phyloP scores from a whole-genome alignment of 1,284 basidiomycete genomes.

The Volvariella surrecta region DNA sequence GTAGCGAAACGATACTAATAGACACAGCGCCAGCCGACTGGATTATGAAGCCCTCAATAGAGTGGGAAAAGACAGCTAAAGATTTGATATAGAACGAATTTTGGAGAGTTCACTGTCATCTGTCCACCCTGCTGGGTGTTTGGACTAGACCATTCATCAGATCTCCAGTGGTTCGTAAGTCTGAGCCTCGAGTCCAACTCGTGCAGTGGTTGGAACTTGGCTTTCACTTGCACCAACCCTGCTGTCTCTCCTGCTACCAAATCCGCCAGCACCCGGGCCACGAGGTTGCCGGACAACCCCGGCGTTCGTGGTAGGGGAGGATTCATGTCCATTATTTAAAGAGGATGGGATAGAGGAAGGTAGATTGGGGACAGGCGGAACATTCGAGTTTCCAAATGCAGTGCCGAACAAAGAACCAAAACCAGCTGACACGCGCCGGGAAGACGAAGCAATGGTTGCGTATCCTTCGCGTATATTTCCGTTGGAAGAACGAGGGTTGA shows the following conservation, averaged over 20 bases:
- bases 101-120: too few species aligned
- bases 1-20: not conserved
- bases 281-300: constrained; percentile 75
- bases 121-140: constrained; percentile 36
- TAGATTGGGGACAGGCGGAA: constrained; percentile 74
- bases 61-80: not conserved
- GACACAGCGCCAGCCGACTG: not conserved
- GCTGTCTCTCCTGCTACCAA: constrained; percentile 51
- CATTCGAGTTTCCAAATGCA: constrained; percentile 28
- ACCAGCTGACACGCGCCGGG: constrained; percentile 57
- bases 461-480: constrained; percentile 89
- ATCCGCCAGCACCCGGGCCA: constrained; percentile 66
- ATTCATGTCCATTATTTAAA: constrained; percentile 38
- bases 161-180: constrained; percentile 80
- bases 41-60: not conserved
- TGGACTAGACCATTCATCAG: constrained; percentile 37
- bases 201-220: constrained; percentile 16
- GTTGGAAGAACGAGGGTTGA: constrained; percentile 79
- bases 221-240: constrained; percentile 44
- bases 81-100: not conserved
- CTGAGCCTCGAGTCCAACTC: constrained; percentile 69
- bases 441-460: constrained; percentile 78
- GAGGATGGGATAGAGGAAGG: constrained; percentile 45
- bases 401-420: constrained; percentile 61
- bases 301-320: constrained; percentile 13